Evolutionary conservation across 1,139 yeast genomes (phyloP), one percentile per base, ranked within the genome.

Genomic region (Taphrina betulina): DNA sequence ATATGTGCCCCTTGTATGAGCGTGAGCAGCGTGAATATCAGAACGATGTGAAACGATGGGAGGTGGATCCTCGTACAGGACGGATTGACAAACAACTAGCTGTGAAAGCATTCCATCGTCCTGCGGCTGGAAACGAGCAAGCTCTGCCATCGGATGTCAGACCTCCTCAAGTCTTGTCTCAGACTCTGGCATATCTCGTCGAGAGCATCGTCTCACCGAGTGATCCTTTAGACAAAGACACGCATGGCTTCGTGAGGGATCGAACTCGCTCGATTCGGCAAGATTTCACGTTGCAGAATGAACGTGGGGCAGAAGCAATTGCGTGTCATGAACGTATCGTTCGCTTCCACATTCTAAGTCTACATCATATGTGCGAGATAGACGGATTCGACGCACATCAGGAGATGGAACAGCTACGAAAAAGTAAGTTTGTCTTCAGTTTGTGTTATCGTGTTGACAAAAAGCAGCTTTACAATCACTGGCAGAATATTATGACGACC

Each of bases 51-150:
- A 85, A 87, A 61, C 75, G 78, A 8, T 75, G 84, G 65, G 99
- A 92, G 70, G 83, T 77, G 62, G 90, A 84, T 63, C 65, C 67
- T 1, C 45, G 31, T 0, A 78, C 85, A 0, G 82, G 83, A n/a
- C 76, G 73, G 60, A 85, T 89, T 1, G 77, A 90, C 0, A 70
- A 79, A 38, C 67, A 68, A 1, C 75, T 76, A 45, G 96, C 97
- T 0, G 80, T 94, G 5, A 94, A 94, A 69, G 95, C 96, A 1
- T 94, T 92, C 68, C 86, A 95, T 31, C 75, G 99, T 63, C 97
- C 99, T 0, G 96, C 96, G 8, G 97, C 98, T 1, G 98, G 98
- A 8, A 96, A 94, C 64, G 95, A 96, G 0, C 97, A 97, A 3
- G 95, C 97, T 2, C 72, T 94, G 57, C 99, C 98, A 0, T 88